These are phyloP conservation scores for Fusarium odoratissimum DNA, from an alignment of 2,329 filamentous ascomycete genomes.

Conservation along the genomic window DNA sequence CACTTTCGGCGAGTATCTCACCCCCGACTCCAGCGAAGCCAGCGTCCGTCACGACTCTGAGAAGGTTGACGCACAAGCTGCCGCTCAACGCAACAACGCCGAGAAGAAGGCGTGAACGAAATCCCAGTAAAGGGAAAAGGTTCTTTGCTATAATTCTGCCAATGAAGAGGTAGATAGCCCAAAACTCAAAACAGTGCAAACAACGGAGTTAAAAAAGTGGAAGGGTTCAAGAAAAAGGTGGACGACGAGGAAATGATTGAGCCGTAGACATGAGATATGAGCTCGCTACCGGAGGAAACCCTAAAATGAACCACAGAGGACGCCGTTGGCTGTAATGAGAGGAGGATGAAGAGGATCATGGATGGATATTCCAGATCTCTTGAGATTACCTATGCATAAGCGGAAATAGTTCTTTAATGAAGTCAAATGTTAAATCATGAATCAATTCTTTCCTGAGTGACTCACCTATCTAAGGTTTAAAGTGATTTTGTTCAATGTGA, in stretches of 20 bases:
- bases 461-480: fast-evolving
- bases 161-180: background rate
- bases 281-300: constrained; percentile 28
- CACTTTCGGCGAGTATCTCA: constrained; percentile 54
- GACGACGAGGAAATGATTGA: constrained; percentile 48
- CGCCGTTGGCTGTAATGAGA: constrained; percentile 29
- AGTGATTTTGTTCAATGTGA: background rate
- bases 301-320: constrained; percentile 23
- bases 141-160: constrained; percentile 3
- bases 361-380: constrained; percentile 21
- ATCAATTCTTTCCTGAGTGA: fast-evolving
- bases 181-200: constrained; percentile 14
- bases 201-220: constrained; percentile 20
- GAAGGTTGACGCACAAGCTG: constrained; percentile 34
- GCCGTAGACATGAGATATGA: constrained; percentile 22
- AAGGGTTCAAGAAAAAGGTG: constrained; percentile 30
- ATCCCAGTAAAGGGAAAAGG: background rate
- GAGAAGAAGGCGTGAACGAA: constrained; percentile 40
- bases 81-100: constrained; percentile 6
- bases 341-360: constrained; percentile 16
- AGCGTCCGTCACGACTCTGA: constrained; percentile 44
- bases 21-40: constrained; percentile 43
- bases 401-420: constrained; percentile 31
- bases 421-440: constrained; percentile 15
- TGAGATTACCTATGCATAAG: constrained; percentile 29